These are phyloP conservation scores for Begonia fuchsioides DNA, from an alignment of 306 rosid species.

Conservation along the genomic window DNA sequence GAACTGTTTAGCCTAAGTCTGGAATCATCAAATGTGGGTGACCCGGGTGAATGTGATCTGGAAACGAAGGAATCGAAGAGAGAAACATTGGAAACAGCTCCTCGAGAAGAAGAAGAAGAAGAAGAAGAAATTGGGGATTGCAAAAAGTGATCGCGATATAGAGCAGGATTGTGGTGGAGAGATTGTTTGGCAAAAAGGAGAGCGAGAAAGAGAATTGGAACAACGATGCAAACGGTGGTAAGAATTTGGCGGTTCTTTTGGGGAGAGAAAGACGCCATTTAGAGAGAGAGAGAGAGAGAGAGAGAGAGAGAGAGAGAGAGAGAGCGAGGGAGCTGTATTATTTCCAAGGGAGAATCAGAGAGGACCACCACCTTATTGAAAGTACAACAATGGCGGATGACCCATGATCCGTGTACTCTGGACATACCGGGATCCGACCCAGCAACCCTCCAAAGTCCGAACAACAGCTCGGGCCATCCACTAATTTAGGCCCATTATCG, in stretches of 20 bases:
- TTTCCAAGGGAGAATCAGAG: too few relatives aligned
- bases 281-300: conserved; percentile 1
- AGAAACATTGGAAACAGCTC: conserved; percentile 4
- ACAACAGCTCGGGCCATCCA: too few relatives aligned
- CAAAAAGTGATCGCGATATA: conserved; percentile 35
- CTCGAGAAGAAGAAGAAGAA: conserved; percentile 7
- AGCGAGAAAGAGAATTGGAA: conserved; percentile 23
- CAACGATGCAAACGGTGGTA: conserved; percentile 27
- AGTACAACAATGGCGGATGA: too few relatives aligned
- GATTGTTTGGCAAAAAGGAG: conserved; percentile 35
- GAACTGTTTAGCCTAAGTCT: conserved; percentile 1
- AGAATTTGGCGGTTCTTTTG: conserved; percentile 27
- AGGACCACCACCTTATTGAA: too few relatives aligned
- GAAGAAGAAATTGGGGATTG: conserved; percentile 13
- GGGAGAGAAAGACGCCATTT: conserved; percentile 18
- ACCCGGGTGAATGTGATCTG: conserved; percentile 7
- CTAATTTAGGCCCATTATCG: too few relatives aligned
- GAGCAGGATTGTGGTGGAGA: conserved; percentile 26
- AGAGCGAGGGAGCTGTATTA: neutral
- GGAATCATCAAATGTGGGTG: conserved; percentile 1
- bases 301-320: neutral
- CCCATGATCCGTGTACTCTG: too few relatives aligned
- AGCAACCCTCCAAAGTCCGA: too few relatives aligned
- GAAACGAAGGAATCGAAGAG: conserved; percentile 2
- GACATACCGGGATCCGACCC: too few relatives aligned